These are phyloP conservation scores for Cercospora sp. DNA, from an alignment of 2,329 filamentous ascomycete genomes.

Conservation along the genomic window DNA sequence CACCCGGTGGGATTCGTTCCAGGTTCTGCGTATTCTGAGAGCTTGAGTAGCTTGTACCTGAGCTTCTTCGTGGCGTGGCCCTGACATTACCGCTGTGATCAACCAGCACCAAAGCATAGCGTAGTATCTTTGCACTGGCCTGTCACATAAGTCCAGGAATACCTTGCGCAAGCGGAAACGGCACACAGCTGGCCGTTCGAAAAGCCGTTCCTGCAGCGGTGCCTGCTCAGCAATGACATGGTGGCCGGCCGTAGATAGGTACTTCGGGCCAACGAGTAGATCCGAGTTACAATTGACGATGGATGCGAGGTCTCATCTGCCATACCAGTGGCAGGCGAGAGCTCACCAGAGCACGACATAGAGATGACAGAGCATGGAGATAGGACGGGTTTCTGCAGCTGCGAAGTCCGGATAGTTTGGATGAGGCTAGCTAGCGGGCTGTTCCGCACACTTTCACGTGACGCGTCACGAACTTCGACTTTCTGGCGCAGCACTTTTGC, in stretches of 20 bases:
- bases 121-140: background rate
- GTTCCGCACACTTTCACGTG: background rate
- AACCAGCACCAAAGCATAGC: background rate
- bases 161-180: too few relatives aligned
- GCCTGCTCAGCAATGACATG: background rate
- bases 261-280: background rate
- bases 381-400: background rate
- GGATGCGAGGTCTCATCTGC: background rate
- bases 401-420: background rate
- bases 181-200: background rate
- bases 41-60: background rate
- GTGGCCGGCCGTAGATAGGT: background rate
- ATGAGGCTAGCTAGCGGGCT: background rate
- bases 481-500: slow-evolving; percentile 5
- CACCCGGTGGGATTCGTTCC: background rate
- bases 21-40: background rate
- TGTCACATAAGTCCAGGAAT: background rate
- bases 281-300: background rate
- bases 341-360: background rate
- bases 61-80: background rate
- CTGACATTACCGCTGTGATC: background rate
- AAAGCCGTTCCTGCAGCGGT: background rate
- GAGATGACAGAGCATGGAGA: background rate
- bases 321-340: background rate
- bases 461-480: background rate